Base-by-base conservation (phyloP, 257 asterid species). In the Lycium ferocissimum region DNA sequence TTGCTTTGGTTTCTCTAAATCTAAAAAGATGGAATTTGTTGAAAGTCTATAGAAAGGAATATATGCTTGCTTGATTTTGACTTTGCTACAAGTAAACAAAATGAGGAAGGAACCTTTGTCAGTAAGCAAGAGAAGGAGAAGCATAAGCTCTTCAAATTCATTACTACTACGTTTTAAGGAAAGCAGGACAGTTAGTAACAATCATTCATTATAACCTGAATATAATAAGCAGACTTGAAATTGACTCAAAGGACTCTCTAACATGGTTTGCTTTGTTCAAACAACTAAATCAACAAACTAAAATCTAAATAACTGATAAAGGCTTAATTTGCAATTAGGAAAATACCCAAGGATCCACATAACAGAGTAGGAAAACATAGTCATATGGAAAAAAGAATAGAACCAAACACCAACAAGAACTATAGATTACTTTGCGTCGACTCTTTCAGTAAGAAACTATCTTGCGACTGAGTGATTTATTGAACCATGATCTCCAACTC, bases 401-500 rank as follows among this genome's bases (percentile, higher is more conserved):
- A 82, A 47, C 8, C 4, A 2, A 63, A 82, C 5, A 8, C 10
- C 26, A 81, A 65, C 35, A 81, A 62, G 61, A 9, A 40, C 17
- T 38, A 61, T 20, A 82, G 62, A 22, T 56, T 62, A 82, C 49
- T 51, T 62, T 1, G 40, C 0, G 15, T 45, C 59, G 35, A 75
- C 43, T 20, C 51, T 71, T 26, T 93, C 91, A 96, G 56, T 93
- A 96, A 81, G 96, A 89, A 83, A 93, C 86, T 70, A 94, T 90
- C 92, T 95, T 96, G 5, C 73, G 89, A 76, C 70, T 89, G 90
- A 91, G 90, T 62, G 98, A 94, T 38, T 91, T 95, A 26, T 94
- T 90, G 88, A 96, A 92, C 99, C 98, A 96, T 12, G 98, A 62
- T 85, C 76, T 95, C 97, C 93, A 96, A 69, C 92, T 93, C 15